A percentile compares a stretch with the other conserved stretches of the same genome.
Evolutionary conservation across 768 basidiomycete genomes (phyloP).

Genomic region (Podaxis mareebaensis): DNA sequence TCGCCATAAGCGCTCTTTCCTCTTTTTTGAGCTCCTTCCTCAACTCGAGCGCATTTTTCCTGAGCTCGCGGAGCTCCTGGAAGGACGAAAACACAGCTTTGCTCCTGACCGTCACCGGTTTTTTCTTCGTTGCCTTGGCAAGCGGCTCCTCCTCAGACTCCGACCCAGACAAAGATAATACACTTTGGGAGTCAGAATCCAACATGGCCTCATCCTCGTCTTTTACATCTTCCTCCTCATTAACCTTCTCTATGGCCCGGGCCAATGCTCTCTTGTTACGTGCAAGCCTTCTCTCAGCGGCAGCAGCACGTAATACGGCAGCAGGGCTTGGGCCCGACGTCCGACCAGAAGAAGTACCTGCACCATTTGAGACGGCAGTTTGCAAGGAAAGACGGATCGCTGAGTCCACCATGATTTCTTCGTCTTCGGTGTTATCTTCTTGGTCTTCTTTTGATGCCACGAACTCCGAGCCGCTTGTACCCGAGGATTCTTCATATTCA

Average conservation of each 20-base stretch:
- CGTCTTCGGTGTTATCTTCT: conserved; percentile 44
- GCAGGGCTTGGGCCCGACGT: conserved; percentile 37
- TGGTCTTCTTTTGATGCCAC: conserved; percentile 37
- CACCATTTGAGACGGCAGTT: conserved; percentile 27
- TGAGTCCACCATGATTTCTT: conserved; percentile 54
- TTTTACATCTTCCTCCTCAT: conserved; percentile 34
- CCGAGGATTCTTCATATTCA: conserved; percentile 46
- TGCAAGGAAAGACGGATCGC: conserved; percentile 59
- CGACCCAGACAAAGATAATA: conserved; percentile 25
- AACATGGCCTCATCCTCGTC: conserved; percentile 24
- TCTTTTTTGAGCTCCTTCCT: conserved; percentile 40
- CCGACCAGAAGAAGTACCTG: conserved; percentile 37
- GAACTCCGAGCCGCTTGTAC: conserved; percentile 65
- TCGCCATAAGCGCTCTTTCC: conserved; percentile 47
- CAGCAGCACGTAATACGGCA: conserved; percentile 48
- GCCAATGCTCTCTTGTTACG: conserved; percentile 24
- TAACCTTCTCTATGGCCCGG: conserved; percentile 14
- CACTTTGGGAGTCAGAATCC: conserved; percentile 29
- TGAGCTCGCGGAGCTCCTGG: conserved; percentile 27
- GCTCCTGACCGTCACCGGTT: conserved; percentile 21
- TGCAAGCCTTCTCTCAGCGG: conserved; percentile 54
- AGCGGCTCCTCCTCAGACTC: conserved; percentile 32
- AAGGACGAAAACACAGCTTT: conserved; percentile 34
- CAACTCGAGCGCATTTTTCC: conserved; percentile 23
- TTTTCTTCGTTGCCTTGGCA: conserved; percentile 27